phyloP scores from a whole-genome alignment of 768 basidiomycete genomes.

The Leccinum ochraceum region DNA sequence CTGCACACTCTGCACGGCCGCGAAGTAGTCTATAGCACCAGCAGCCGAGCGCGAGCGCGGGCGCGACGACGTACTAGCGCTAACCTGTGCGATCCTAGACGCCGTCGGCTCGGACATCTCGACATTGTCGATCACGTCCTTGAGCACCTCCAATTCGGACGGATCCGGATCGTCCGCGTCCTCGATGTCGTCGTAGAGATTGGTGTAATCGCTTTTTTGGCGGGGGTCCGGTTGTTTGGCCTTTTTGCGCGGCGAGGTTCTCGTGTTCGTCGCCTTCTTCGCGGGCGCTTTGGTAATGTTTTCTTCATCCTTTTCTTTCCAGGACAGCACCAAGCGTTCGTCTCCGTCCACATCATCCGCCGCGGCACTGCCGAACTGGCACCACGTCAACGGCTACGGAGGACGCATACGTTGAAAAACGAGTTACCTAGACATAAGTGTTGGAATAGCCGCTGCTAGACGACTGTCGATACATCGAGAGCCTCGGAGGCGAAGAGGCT shows the following conservation, averaged over 20 bases:
- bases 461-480: constrained; percentile 48
- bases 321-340: constrained; percentile 25
- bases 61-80: too few relatives aligned
- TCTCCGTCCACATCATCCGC: not conserved
- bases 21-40: too few relatives aligned
- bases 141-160: too few relatives aligned
- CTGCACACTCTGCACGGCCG: too few relatives aligned
- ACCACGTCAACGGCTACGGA: constrained; percentile 3
- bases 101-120: too few relatives aligned
- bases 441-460: constrained; percentile 48
- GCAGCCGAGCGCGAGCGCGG: too few relatives aligned
- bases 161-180: not conserved
- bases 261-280: constrained; percentile 14
- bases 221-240: constrained; percentile 19
- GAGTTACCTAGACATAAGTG: constrained; percentile 53
- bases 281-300: not conserved
- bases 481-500: constrained; percentile 49
- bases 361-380: constrained; percentile 23
- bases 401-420: not conserved
- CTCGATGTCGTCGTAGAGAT: constrained; percentile 35
- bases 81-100: too few relatives aligned
- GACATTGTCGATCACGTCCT: too few relatives aligned
- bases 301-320: constrained; percentile 28
- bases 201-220: not conserved
- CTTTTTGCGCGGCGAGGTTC: constrained; percentile 18